A percentile compares a stretch with the other conserved stretches of the same genome.
Evolutionary conservation across 192 early-diverging fungal genomes (phyloP).

Genomic region (Pecoramyces ruminantium): DNA sequence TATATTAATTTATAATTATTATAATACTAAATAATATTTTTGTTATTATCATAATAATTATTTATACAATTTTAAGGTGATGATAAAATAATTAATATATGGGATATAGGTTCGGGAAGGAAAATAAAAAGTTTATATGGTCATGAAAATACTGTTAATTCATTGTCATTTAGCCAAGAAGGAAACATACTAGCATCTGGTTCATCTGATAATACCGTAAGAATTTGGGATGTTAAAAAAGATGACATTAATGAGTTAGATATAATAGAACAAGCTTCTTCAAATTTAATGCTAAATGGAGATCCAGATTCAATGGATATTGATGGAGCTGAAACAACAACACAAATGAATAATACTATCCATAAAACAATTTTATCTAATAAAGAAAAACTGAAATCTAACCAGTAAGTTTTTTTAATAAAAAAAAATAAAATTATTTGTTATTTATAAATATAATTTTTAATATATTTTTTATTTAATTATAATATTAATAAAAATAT

Average conservation of each 20-base stretch:
- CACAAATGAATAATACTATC: slow-evolving; percentile 4
- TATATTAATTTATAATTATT: no score
- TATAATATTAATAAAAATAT: not conserved
- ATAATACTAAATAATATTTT: no score
- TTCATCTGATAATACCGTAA: slow-evolving; percentile 72
- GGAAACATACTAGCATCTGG: slow-evolving; percentile 66
- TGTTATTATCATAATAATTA: not conserved
- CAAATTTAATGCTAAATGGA: slow-evolving; percentile 2
- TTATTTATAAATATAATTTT: no score
- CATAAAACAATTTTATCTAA: slow-evolving; percentile 1
- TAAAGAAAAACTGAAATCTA: not conserved
- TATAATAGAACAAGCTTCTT: not conserved
- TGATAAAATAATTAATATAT: slow-evolving; percentile 61
- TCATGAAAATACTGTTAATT: slow-evolving; percentile 68
- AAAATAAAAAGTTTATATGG: slow-evolving; percentile 69
- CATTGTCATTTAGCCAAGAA: slow-evolving; percentile 70
- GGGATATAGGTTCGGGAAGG: slow-evolving; percentile 79
- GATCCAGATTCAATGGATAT: slow-evolving; percentile 12
- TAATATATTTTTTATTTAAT: slow-evolving; percentile 15
- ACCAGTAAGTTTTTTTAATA: slow-evolving; percentile 3
- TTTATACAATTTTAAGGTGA: slow-evolving; percentile 30
- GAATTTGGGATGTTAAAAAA: slow-evolving; percentile 73
- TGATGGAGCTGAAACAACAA: slow-evolving; percentile 3
- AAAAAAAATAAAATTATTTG: no score
- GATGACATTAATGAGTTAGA: slow-evolving; percentile 14